These are phyloP conservation scores for Penicillium fimorum DNA, from an alignment of 495 filamentous ascomycete species.

Conservation along the genomic window DNA sequence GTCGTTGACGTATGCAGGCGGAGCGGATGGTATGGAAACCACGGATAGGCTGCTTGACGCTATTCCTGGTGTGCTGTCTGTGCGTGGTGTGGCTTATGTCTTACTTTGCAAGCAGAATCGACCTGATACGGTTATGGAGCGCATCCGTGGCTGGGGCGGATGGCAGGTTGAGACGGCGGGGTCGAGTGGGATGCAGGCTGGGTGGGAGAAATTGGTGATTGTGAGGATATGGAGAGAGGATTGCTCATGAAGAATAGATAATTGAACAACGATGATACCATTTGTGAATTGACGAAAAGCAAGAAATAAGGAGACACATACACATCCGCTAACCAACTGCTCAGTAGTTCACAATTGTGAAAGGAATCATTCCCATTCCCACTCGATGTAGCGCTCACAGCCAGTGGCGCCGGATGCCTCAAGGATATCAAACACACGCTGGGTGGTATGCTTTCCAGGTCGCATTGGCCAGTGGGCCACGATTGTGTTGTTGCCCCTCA, in stretches of 20 bases:
- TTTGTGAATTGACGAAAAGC: neutral
- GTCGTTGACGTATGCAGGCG: slow-evolving; percentile 85
- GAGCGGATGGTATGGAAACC: slow-evolving; percentile 86
- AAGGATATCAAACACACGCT: neutral
- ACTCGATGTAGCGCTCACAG: neutral
- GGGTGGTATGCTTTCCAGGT: neutral
- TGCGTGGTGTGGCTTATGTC: slow-evolving; percentile 79
- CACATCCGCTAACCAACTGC: neutral
- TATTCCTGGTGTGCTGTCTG: slow-evolving; percentile 60
- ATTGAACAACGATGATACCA: slow-evolving; percentile 8
- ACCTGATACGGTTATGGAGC: slow-evolving; percentile 69
- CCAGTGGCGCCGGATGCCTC: neutral
- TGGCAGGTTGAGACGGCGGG: slow-evolving; percentile 82
- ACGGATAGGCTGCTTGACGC: slow-evolving; percentile 72
- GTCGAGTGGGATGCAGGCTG: slow-evolving; percentile 77
- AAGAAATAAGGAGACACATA: neutral
- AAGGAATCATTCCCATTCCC: neutral
- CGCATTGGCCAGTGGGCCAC: neutral
- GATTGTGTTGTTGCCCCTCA: neutral
- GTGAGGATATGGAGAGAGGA: slow-evolving; percentile 68
- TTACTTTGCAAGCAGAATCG: slow-evolving; percentile 85
- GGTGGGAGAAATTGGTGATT: slow-evolving; percentile 88
- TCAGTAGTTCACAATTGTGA: neutral
- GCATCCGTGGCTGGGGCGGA: slow-evolving; percentile 55
- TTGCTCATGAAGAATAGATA: neutral